A percentile compares a stretch with the other conserved stretches of the same genome.
Conservation (phyloP, 2,329 filamentous ascomycete genomes). For the Trichoderma sp. region DNA sequence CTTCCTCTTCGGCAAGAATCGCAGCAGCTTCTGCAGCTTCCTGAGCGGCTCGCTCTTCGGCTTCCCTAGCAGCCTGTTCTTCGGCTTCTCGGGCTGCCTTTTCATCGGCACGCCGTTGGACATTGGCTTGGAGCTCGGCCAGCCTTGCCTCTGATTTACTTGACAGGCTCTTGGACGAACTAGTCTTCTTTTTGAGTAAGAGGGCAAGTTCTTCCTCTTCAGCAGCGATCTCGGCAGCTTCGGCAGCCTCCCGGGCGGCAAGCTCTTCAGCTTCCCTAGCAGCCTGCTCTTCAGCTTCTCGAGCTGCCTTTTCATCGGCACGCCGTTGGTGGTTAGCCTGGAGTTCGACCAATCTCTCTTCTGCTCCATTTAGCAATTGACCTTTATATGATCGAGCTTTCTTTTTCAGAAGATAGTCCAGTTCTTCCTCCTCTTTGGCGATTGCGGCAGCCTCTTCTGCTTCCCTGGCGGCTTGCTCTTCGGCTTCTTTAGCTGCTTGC, state of each 20-base stretch:
- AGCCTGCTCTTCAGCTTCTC: conserved; percentile 26
- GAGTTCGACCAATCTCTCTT: conserved; percentile 32
- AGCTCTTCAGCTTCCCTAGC: conserved; percentile 8
- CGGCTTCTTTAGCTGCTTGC: conserved; percentile 25
- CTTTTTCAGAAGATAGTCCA: conserved; percentile 37
- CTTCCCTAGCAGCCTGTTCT: conserved; percentile 23
- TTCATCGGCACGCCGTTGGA: background rate
- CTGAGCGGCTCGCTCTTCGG: conserved; percentile 23
- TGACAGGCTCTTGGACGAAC: background rate
- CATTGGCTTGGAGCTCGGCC: background rate
- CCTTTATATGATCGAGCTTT: conserved; percentile 34
- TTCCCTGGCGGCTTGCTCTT: conserved; percentile 24
- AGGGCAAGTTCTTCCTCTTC: background rate
- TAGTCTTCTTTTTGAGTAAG: background rate
- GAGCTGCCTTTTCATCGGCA: conserved; percentile 28
- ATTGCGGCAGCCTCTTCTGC: conserved; percentile 23
- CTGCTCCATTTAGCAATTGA: conserved; percentile 33
- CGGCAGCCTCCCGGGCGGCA: background rate
- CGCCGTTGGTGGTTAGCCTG: conserved; percentile 21
- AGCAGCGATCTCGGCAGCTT: conserved; percentile 4
- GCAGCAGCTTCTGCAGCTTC: conserved; percentile 24
- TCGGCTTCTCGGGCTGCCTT: conserved; percentile 17
- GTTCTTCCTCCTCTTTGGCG: conserved; percentile 26
- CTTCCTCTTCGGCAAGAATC: conserved; percentile 21
- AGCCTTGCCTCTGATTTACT: conserved; percentile 1